Evolutionary conservation across 129 eudicot genomes (phyloP), one percentile per base, ranked within the genome.

Genomic region (Flaveria trinervia): DNA sequence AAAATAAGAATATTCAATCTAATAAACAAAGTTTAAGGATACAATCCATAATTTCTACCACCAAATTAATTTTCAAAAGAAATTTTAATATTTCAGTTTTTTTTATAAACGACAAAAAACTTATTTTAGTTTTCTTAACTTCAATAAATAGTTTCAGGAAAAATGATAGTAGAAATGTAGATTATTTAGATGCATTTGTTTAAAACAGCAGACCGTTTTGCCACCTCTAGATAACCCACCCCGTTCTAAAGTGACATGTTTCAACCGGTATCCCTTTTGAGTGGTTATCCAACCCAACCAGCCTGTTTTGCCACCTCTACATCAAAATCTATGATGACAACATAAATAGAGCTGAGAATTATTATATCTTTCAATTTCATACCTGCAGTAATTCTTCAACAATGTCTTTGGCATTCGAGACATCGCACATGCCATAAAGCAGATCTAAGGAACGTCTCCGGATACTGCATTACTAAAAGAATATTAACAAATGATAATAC

Each of bases 351-450:
- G 22, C 28, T 16, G 46, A 10, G 55, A 69, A 49, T 6, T 4
- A 36, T 44, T 25, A n/a, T 48, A 67, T 52, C 41, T 14, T 61
- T 67, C 20, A 56, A 70, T 18, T 80, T 12, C 52, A 28, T 70
- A 91, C 99, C 97, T 95, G 99, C 85, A 95, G 79, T 66, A 95
- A 75, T 82, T 95, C 99, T 84, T 95, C 99, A 65, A 95, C 99
- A 46, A 95, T 95, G 86, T 91, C 97, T 86, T 95, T 95, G 15
- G 99, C 97, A 80, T 95, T 95, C 22, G 97, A 87, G 75, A 95
- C 99, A 79, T 95, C 99, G 82, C 99, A 95, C 99, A 95, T 95
- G 78, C 99, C 99, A 85, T 94, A 94, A 43, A 94, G 89, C 80
- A 93, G 82, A 87, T 93, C 98, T 78, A 93, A 90, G 36, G 98